These are phyloP conservation scores for Skeletonema costatum DNA, from an alignment of 108 stramenopile genomes.

Conservation along the genomic window DNA sequence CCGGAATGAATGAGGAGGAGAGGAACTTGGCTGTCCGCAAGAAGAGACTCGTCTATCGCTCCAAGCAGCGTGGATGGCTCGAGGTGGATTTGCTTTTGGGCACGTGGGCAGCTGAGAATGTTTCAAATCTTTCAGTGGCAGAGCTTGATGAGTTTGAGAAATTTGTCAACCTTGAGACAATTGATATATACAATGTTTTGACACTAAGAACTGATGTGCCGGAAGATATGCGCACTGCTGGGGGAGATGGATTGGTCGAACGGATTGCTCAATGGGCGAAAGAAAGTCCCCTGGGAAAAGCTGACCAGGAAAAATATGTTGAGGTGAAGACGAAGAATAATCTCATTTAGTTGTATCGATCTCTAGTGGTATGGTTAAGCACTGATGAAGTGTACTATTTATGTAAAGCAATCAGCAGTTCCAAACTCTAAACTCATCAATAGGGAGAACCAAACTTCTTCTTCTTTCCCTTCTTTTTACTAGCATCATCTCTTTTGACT, in stretches of 20 bases:
- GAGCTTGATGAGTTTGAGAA: constrained; percentile 94
- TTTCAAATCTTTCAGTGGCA: constrained; percentile 61
- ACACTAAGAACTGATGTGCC: constrained; percentile 85
- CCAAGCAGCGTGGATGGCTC: constrained; percentile 99
- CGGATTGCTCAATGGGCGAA: constrained; percentile 85
- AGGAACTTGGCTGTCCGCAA: constrained; percentile 68
- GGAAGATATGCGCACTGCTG: constrained; percentile 55
- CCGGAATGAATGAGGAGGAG: constrained; percentile 32
- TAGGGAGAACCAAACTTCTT: constrained; percentile 36
- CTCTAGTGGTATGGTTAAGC: constrained; percentile 1
- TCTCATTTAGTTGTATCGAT: constrained; percentile 53
- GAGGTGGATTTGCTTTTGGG: constrained; percentile 98
- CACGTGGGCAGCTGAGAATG: constrained; percentile 95
- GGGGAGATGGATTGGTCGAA: constrained; percentile 64
- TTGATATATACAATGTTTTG: constrained; percentile 99
- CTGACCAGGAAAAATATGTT: constrained; percentile 73
- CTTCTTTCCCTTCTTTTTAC: constrained; percentile 6
- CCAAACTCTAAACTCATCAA: not conserved
- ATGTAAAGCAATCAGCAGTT: not conserved
- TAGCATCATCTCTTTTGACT: not conserved
- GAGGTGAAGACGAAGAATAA: constrained; percentile 76
- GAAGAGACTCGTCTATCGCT: constrained; percentile 94
- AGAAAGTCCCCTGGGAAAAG: constrained; percentile 83
- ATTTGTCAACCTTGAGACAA: constrained; percentile 97
- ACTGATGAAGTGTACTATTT: not conserved